Conservation (phyloP, 306 rosid genomes). For the Erythrophleum fordii region DNA sequence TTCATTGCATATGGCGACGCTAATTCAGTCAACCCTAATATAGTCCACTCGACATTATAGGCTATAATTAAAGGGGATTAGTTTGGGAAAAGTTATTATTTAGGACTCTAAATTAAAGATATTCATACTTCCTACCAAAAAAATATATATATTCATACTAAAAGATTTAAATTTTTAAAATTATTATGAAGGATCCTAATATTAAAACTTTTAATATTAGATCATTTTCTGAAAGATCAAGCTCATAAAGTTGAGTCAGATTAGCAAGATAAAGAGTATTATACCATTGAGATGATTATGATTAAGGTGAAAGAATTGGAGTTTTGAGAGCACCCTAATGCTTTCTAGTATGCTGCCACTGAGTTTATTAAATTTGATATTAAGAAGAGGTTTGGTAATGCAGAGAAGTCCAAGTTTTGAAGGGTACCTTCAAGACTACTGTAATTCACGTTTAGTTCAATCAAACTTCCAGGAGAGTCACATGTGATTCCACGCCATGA, state of each 20-base stretch:
- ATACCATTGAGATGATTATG: neutral
- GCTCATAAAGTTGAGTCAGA: neutral
- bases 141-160: too few relatives aligned
- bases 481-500: neutral
- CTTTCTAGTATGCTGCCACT: neutral
- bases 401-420: conserved; percentile 40
- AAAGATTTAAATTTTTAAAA: too few relatives aligned
- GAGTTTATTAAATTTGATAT: neutral
- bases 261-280: neutral
- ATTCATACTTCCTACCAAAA: too few relatives aligned
- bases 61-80: too few relatives aligned
- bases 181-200: too few relatives aligned
- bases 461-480: neutral
- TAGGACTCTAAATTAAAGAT: too few relatives aligned
- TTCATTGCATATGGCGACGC: too few relatives aligned
- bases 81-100: too few relatives aligned
- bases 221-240: neutral
- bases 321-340: neutral
- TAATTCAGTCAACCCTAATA: too few relatives aligned
- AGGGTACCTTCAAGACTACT: conserved; percentile 33
- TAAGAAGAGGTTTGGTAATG: conserved; percentile 40
- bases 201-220: too few relatives aligned
- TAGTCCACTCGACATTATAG: too few relatives aligned
- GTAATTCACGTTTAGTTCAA: neutral
- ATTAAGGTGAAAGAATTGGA: neutral